Evolutionary conservation across 768 basidiomycete species (phyloP).

Genomic region (Lyophyllum semitale): DNA sequence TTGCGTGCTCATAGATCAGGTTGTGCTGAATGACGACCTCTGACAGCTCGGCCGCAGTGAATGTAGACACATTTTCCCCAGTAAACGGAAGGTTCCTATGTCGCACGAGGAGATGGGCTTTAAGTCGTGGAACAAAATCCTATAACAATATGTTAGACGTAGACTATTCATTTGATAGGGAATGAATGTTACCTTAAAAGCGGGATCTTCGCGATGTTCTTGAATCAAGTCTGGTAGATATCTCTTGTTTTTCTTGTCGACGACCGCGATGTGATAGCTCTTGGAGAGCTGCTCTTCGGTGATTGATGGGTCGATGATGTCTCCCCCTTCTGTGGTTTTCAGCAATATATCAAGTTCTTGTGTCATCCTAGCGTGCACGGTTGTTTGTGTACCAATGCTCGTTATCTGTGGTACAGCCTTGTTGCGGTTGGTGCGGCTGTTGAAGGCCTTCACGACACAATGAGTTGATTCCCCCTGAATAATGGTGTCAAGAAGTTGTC

Average conservation of each 20-base stretch:
- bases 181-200: conserved; percentile 22
- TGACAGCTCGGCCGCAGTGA: conserved; percentile 11
- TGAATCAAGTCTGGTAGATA: neutral
- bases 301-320: neutral
- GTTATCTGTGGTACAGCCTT: conserved; percentile 19
- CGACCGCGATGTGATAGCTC: neutral
- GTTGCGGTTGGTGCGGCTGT: conserved; percentile 11
- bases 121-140: conserved; percentile 28
- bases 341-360: conserved; percentile 1
- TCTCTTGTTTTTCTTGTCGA: neutral
- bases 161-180: neutral
- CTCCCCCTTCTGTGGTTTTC: neutral
- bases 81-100: conserved; percentile 2
- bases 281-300: neutral
- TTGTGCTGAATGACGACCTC: conserved; percentile 19
- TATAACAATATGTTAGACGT: conserved; percentile 4
- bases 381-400: conserved; percentile 10
- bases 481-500: neutral
- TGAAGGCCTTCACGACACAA: conserved; percentile 10
- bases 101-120: conserved; percentile 24
- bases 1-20: conserved; percentile 21
- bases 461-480: conserved; percentile 1
- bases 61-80: conserved; percentile 8
- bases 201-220: conserved; percentile 22
- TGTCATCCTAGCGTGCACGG: conserved; percentile 4